A percentile compares a stretch with the other conserved stretches of the same genome.
Conservation (phyloP, 2,329 filamentous ascomycete species). For the Penicillium sp. region DNA sequence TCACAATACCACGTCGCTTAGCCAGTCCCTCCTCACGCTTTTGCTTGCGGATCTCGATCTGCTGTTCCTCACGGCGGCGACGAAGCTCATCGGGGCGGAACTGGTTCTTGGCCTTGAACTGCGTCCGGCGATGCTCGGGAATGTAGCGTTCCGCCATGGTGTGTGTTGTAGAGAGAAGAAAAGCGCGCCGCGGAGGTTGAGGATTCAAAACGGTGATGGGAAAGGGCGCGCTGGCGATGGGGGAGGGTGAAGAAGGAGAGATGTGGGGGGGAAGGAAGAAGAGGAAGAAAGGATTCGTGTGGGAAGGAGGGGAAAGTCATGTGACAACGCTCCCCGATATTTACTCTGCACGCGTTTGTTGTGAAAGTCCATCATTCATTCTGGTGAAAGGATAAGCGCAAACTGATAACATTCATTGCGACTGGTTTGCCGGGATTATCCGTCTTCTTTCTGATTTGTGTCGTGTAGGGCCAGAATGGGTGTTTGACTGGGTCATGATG, state of each 20-base stretch:
- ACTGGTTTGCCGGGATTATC: not conserved
- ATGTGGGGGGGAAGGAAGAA: constrained; percentile 30
- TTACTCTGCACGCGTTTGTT: constrained; percentile 15
- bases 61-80: constrained; percentile 97
- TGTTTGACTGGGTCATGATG: constrained; percentile 10
- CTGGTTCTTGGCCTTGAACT: constrained; percentile 99
- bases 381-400: not conserved
- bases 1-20: constrained; percentile 93
- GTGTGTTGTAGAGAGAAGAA: constrained; percentile 36
- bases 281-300: constrained; percentile 35
- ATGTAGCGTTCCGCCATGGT: constrained; percentile 99
- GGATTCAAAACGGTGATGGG: constrained; percentile 20
- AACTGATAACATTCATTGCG: not conserved
- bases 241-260: constrained; percentile 12
- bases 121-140: constrained; percentile 96
- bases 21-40: constrained; percentile 99
- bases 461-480: not conserved
- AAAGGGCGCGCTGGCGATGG: constrained; percentile 30
- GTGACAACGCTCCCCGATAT: constrained; percentile 25
- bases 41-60: constrained; percentile 98
- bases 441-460: not conserved
- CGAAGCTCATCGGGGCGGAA: constrained; percentile 99
- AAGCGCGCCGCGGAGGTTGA: constrained; percentile 36
- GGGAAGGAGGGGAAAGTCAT: constrained; percentile 35
- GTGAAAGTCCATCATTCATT: not conserved